phyloP scores from a whole-genome alignment of 768 basidiomycete genomes.

The Boletus subcaerulescens region DNA sequence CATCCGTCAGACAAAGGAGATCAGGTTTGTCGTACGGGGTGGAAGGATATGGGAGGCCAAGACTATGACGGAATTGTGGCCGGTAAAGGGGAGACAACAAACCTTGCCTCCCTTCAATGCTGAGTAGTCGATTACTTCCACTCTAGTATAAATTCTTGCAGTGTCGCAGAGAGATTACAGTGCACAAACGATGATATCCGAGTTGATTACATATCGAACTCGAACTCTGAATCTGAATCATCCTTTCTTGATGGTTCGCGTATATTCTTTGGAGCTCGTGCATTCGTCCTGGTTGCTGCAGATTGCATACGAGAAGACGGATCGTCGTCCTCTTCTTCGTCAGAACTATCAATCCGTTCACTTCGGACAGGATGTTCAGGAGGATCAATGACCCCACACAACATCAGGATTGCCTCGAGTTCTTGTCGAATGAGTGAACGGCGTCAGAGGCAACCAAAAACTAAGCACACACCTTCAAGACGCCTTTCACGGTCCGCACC shows the following conservation, averaged over 20 bases:
- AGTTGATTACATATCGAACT: constrained; percentile 59
- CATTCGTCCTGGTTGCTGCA: constrained; percentile 54
- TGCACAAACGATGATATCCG: too few species aligned
- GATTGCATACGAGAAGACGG: constrained; percentile 56
- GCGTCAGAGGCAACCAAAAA: neutral
- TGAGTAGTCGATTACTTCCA: constrained; percentile 24
- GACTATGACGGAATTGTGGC: constrained; percentile 70
- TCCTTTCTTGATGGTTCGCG: constrained; percentile 48
- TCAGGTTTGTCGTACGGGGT: constrained; percentile 58
- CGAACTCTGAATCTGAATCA: constrained; percentile 78
- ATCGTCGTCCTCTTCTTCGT: constrained; percentile 48
- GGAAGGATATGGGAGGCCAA: constrained; percentile 70
- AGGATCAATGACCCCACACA: constrained; percentile 62
- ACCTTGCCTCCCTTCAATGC: constrained; percentile 57
- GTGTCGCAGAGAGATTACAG: neutral
- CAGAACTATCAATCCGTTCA: constrained; percentile 40
- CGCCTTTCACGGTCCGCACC: constrained; percentile 74
- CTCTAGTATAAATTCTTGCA: neutral
- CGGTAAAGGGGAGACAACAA: constrained; percentile 55
- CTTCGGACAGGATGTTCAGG: constrained; percentile 43
- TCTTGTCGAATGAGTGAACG: constrained; percentile 39
- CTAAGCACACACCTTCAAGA: constrained; percentile 61
- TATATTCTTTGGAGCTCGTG: constrained; percentile 51
- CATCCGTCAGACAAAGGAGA: constrained; percentile 47
- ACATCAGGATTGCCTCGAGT: constrained; percentile 66